phyloP scores from a whole-genome alignment of 1,284 basidiomycete species.

The Sporisorium graminicola region DNA sequence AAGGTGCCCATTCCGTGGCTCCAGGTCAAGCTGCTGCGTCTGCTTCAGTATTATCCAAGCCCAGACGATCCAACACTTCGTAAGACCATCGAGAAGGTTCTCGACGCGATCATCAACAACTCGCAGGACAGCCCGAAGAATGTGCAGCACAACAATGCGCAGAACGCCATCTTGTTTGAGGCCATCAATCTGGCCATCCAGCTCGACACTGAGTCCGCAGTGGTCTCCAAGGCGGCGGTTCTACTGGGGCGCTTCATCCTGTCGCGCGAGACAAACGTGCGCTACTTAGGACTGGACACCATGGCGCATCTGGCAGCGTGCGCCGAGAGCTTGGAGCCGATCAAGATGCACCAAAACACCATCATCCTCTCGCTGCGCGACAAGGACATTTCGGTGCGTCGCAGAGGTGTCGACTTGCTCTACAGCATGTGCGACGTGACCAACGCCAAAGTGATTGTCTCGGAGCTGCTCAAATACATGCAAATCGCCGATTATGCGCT shows the following conservation, averaged over 20 bases:
- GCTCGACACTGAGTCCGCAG: slow-evolving; percentile 87
- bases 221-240: slow-evolving; percentile 90
- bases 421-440: slow-evolving; percentile 99
- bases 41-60: slow-evolving; percentile 95
- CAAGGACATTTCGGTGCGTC: slow-evolving; percentile 95
- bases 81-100: slow-evolving; percentile 82
- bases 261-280: slow-evolving; percentile 97
- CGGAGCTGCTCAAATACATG: slow-evolving; percentile 91
- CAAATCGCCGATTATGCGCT: slow-evolving; percentile 94
- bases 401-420: slow-evolving; percentile 91
- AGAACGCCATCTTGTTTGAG: slow-evolving; percentile 97
- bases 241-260: slow-evolving; percentile 94
- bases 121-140: slow-evolving; percentile 94
- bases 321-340: slow-evolving; percentile 82
- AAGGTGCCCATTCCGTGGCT: slow-evolving; percentile 98
- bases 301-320: slow-evolving; percentile 98
- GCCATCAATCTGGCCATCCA: slow-evolving; percentile 98
- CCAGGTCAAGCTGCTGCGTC: slow-evolving; percentile 91
- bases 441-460: slow-evolving; percentile 94
- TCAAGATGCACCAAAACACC: slow-evolving; percentile 95
- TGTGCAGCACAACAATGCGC: slow-evolving; percentile 98
- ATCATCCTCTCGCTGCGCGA: slow-evolving; percentile 95
- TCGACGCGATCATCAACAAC: slow-evolving; percentile 91
- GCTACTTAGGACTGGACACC: slow-evolving; percentile 96
- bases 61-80: slow-evolving; percentile 87